These are phyloP conservation scores for Knoxdaviesia proteae DNA, from an alignment of 2,329 filamentous ascomycete genomes.

Conservation along the genomic window DNA sequence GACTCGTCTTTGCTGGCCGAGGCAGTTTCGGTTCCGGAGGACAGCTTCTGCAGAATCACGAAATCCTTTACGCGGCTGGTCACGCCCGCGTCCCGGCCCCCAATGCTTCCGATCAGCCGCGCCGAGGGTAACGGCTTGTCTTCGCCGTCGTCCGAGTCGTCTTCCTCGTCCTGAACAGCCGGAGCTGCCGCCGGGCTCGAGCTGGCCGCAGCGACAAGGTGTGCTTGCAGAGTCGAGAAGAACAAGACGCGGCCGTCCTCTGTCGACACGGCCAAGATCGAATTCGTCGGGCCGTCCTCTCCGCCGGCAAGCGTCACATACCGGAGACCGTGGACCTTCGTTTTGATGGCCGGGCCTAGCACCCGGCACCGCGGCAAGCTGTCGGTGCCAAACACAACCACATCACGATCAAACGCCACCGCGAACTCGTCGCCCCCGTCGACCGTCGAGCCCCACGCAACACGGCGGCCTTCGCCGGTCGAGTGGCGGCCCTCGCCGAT, in stretches of 20 bases:
- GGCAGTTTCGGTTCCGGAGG: too few relatives aligned
- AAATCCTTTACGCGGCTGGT: slow-evolving; percentile 75
- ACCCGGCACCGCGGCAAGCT: slow-evolving; percentile 61
- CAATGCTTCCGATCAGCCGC: slow-evolving; percentile 53
- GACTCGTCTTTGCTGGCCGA: slow-evolving; percentile 15
- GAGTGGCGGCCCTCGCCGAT: slow-evolving; percentile 58
- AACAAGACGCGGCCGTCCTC: slow-evolving; percentile 80
- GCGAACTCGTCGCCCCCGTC: slow-evolving; percentile 64
- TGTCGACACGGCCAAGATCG: slow-evolving; percentile 56
- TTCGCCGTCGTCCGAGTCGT: slow-evolving; percentile 17
- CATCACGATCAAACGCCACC: slow-evolving; percentile 71
- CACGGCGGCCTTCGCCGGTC: slow-evolving; percentile 62
- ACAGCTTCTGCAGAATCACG: slow-evolving; percentile 29
- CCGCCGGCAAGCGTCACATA: slow-evolving; percentile 40
- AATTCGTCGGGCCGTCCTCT: slow-evolving; percentile 11
- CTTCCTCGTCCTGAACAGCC: slow-evolving; percentile 9
- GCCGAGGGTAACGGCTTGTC: slow-evolving; percentile 29
- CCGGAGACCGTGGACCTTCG: slow-evolving; percentile 65
- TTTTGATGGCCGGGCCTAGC: slow-evolving; percentile 37
- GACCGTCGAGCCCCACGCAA: slow-evolving; percentile 56
- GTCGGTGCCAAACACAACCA: slow-evolving; percentile 73
- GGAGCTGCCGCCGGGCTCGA: slow-evolving; percentile 7
- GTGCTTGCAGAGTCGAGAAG: slow-evolving; percentile 44
- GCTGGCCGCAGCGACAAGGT: slow-evolving; percentile 15
- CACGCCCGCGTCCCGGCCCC: slow-evolving; percentile 49